phyloP scores from a whole-genome alignment of 1,284 basidiomycete species.

The Neolentinus lepideus region DNA sequence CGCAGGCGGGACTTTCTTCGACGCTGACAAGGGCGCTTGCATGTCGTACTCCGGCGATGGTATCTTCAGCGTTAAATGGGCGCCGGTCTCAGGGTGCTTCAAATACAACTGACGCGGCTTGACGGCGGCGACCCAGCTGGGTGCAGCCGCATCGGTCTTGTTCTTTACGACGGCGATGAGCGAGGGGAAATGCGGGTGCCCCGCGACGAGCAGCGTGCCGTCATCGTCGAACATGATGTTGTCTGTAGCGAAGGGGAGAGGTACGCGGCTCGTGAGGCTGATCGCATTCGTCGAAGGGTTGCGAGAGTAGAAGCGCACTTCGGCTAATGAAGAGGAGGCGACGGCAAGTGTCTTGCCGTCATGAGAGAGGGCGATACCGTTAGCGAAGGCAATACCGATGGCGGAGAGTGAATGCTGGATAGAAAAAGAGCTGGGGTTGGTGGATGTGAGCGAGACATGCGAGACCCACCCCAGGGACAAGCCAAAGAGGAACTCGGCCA shows the following conservation, averaged over 20 bases:
- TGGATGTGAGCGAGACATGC: constrained; percentile 37
- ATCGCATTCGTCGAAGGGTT: constrained; percentile 33
- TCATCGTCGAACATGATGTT: constrained; percentile 48
- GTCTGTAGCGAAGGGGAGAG: constrained; percentile 52
- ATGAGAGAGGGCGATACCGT: constrained; percentile 55
- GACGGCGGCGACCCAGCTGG: constrained; percentile 53
- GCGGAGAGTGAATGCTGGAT: constrained; percentile 30
- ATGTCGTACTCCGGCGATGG: constrained; percentile 26
- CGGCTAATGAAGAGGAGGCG: constrained; percentile 40
- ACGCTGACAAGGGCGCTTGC: constrained; percentile 37
- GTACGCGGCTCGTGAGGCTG: constrained; percentile 28
- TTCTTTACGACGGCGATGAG: constrained; percentile 37
- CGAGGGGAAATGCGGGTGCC: constrained; percentile 56
- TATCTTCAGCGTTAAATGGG: neutral
- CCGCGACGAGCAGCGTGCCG: constrained; percentile 45
- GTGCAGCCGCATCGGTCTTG: constrained; percentile 27
- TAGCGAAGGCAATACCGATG: constrained; percentile 53
- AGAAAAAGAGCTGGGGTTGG: constrained; percentile 14
- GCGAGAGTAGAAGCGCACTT: constrained; percentile 44
- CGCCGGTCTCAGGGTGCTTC: constrained; percentile 8
- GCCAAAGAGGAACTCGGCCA: constrained; percentile 47
- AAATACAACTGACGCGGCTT: constrained; percentile 9
- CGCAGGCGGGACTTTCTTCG: constrained; percentile 28
- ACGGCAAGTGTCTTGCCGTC: constrained; percentile 43
- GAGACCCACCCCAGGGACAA: constrained; percentile 53